Base-by-base conservation (phyloP, 768 basidiomycete genomes). In the Leccinum truebloodii region DNA sequence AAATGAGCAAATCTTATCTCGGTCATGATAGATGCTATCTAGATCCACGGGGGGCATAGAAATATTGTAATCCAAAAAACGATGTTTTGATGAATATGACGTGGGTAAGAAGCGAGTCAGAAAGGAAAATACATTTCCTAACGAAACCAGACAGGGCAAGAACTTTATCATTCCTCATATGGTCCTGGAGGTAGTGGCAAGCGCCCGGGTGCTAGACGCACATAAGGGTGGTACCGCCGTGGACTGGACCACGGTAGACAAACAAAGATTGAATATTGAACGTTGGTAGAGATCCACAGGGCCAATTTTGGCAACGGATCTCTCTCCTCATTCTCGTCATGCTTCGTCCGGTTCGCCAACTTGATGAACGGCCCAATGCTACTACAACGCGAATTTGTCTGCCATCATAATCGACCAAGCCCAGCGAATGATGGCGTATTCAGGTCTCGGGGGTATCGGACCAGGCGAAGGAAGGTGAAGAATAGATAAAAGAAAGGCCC, bases 381-480 rank as follows among this genome's bases (percentile, higher is more conserved):
- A 30, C 28, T 20, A 39, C 34, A 46, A 49, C 24, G 30, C 49
- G 37, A 8, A 60, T n/a, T 59, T 56, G 41, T 66, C 59, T 3
- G 71, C 69, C 30, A n/a, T 65, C 37, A 37, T 46, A 3, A 61
- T 59, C 10, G 67, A 67, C 67, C 65, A 73, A 54, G 61, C n/a
- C 66, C 60, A 67, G 22, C 60, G 65, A 30, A 69, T 62, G 41
- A 58, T 49, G 37, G 49, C 55, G 18, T 66, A 63, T 44, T 71
- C 66, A 3, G 55, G 62, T 5, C 61, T 68, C 34, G 57, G 5
- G 13, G 50, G 5, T 28, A 71, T 46, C 3, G 64, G 65, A 49
- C 55, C 50, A 3, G 67, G 74, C 9, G 69, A 66, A 52, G 67
- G 65, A 10, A 74, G 53, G 3, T 69, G 67, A 41, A 71, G 72